These are phyloP conservation scores for Juncus effusus DNA, from an alignment of 176 grass and related monocot genomes.

Conservation along the genomic window DNA sequence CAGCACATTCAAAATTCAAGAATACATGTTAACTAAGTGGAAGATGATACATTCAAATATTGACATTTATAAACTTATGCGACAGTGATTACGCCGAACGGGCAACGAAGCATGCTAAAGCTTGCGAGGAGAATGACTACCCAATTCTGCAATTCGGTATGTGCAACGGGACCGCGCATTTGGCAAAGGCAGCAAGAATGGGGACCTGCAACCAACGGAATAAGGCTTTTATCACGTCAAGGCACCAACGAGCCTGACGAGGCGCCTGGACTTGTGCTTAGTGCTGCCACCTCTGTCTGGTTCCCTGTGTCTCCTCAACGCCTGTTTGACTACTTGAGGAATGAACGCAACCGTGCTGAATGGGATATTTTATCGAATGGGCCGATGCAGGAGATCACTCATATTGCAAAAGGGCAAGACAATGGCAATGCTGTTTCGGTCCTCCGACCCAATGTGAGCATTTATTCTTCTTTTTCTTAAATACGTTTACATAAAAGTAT, in stretches of 20 bases:
- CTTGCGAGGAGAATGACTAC: constrained; percentile 72
- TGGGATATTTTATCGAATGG: constrained; percentile 92
- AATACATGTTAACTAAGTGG: too few species aligned
- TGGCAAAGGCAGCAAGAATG: constrained; percentile 58
- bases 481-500: too few species aligned
- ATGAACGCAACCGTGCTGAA: constrained; percentile 60
- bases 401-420: constrained; percentile 28
- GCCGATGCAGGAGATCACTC: constrained; percentile 31
- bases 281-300: constrained; percentile 82
- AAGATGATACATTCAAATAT: too few species aligned
- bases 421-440: constrained; percentile 48
- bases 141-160: constrained; percentile 71
- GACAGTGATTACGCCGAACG: constrained; percentile 56
- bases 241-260: constrained; percentile 75
- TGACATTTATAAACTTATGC: neutral
- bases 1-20: too few species aligned
- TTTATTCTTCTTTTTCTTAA: neutral
- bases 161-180: constrained; percentile 56
- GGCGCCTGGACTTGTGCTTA: constrained; percentile 70
- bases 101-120: constrained; percentile 87
- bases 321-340: constrained; percentile 71
- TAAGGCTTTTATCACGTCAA: constrained; percentile 67
- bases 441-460: constrained; percentile 48
- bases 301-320: constrained; percentile 46
- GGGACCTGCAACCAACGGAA: constrained; percentile 47